Conservation (phyloP, 1,284 basidiomycete species). For the Anthracocystis setariae region DNA sequence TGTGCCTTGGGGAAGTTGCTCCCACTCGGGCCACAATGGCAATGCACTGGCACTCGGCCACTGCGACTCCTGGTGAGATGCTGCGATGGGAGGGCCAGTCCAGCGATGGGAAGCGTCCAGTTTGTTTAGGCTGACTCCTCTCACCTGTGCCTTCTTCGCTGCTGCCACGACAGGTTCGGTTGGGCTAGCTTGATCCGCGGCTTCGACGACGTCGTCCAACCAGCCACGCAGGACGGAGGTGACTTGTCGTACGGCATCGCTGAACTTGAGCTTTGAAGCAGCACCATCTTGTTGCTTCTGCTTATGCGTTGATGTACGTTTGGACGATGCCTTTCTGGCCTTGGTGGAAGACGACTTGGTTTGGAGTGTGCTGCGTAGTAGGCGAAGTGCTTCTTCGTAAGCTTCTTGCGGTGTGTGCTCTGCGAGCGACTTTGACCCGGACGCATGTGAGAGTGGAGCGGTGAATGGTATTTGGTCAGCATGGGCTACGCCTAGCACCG, state of each 20-base stretch:
- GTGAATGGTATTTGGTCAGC: conserved; percentile 20
- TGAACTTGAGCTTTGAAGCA: conserved; percentile 2
- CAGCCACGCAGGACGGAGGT: conserved; percentile 10
- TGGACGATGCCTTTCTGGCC: conserved; percentile 3
- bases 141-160: conserved; percentile 7
- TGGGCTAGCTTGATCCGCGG: conserved; percentile 6
- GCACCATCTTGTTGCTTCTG: background rate
- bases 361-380: conserved; percentile 45
- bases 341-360: conserved; percentile 19
- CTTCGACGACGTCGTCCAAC: conserved; percentile 11
- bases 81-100: conserved; percentile 36
- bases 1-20: conserved; percentile 28
- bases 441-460: conserved; percentile 2
- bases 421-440: conserved; percentile 1
- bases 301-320: conserved; percentile 1
- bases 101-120: conserved; percentile 26
- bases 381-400: conserved; percentile 47
- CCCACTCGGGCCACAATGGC: conserved; percentile 60
- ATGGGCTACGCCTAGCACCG: conserved; percentile 13
- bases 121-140: conserved; percentile 6
- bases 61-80: conserved; percentile 27
- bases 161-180: conserved; percentile 5
- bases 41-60: conserved; percentile 41
- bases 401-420: conserved; percentile 30
- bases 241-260: background rate